Conservation (phyloP, 1,284 basidiomycete genomes). For the Schizophyllum amplum region DNA sequence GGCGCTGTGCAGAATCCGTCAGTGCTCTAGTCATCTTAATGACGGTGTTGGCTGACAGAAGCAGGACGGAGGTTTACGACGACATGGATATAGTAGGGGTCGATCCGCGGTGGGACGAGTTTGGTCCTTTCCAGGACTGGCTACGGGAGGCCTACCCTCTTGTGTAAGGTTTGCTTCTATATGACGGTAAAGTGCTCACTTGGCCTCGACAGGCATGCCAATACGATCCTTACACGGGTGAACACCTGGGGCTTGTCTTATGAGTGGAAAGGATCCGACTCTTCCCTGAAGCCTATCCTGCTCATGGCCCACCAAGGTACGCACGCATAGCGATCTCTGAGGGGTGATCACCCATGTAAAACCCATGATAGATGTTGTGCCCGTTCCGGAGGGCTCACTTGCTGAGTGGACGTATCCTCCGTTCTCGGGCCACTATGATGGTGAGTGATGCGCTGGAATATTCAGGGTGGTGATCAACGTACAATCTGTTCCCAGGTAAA, state of each 20-base stretch:
- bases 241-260: conserved; percentile 63
- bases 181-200: no score
- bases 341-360: neutral
- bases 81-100: conserved; percentile 35
- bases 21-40: conserved; percentile 9
- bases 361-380: conserved; percentile 48
- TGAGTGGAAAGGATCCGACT: conserved; percentile 58
- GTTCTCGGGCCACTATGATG: conserved; percentile 14
- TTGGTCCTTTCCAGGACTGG: conserved; percentile 41
- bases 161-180: no score
- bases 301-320: conserved; percentile 64
- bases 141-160: conserved; percentile 37
- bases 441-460: conserved; percentile 2
- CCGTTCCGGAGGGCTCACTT: conserved; percentile 48
- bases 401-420: conserved; percentile 39
- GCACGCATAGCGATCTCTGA: no score
- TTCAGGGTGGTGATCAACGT: neutral
- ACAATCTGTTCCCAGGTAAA: conserved; percentile 28
- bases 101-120: conserved; percentile 45
- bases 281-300: conserved; percentile 56
- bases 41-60: conserved; percentile 1
- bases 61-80: conserved; percentile 41
- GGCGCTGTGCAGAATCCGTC: conserved; percentile 33
- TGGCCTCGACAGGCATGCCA: conserved; percentile 46
- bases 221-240: conserved; percentile 49